phyloP scores from a whole-genome alignment of 768 basidiomycete genomes.

The Arthromyces matolae region DNA sequence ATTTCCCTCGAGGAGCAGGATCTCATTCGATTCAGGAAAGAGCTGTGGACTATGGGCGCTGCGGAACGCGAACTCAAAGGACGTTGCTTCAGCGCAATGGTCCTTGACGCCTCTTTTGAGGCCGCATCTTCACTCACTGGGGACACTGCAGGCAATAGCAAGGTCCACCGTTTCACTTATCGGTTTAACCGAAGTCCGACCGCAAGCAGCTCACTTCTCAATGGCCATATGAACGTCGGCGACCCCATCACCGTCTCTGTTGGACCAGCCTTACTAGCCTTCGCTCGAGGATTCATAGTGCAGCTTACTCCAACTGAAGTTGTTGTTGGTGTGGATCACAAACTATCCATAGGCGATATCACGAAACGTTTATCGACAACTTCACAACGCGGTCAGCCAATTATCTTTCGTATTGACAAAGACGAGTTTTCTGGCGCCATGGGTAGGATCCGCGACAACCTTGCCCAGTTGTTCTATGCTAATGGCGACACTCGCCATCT shows the following conservation, averaged over 20 bases:
- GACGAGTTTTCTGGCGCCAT: slow-evolving; percentile 89
- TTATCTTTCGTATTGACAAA: slow-evolving; percentile 85
- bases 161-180: slow-evolving; percentile 80
- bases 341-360: slow-evolving; percentile 51
- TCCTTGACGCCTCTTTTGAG: slow-evolving; percentile 46
- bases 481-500: slow-evolving; percentile 67
- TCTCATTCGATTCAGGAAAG: slow-evolving; percentile 76
- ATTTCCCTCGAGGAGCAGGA: slow-evolving; percentile 87
- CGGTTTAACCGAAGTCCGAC: slow-evolving; percentile 47
- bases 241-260: slow-evolving; percentile 88
- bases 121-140: slow-evolving; percentile 16
- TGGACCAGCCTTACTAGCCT: slow-evolving; percentile 80
- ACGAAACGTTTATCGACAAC: slow-evolving; percentile 30
- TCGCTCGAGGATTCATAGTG: slow-evolving; percentile 80
- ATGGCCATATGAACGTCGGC: slow-evolving; percentile 72
- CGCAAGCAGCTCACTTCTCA: slow-evolving; percentile 35
- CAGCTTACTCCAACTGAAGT: slow-evolving; percentile 62
- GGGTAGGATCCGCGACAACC: slow-evolving; percentile 84
- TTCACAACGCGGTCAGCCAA: slow-evolving; percentile 1
- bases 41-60: slow-evolving; percentile 91
- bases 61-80: slow-evolving; percentile 76
- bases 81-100: slow-evolving; percentile 82
- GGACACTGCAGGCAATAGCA: slow-evolving; percentile 32
- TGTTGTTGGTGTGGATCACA: slow-evolving; percentile 80
- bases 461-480: slow-evolving; percentile 83